Conservation (phyloP, 306 rosid species). For the Begonia fuchsioides region DNA sequence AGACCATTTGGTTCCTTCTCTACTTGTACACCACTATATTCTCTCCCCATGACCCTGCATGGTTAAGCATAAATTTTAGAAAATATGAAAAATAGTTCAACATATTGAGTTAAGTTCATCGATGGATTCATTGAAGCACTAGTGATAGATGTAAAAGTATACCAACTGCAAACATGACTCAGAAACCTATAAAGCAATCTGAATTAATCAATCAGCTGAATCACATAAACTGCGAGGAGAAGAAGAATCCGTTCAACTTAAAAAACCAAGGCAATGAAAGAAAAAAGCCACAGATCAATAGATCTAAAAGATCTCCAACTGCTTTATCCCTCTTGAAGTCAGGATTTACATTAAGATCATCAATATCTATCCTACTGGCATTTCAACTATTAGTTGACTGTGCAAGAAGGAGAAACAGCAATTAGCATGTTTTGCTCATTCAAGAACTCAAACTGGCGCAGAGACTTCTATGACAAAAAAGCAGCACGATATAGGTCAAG, state of each 20-base stretch:
- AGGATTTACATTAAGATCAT: not conserved
- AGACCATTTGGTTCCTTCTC: conserved; percentile 36
- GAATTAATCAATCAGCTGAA: not conserved
- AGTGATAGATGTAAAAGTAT: not conserved
- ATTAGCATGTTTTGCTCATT: not conserved
- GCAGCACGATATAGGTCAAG: not conserved
- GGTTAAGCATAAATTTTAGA: not conserved
- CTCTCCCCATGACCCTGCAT: conserved; percentile 88
- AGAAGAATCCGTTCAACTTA: no score
- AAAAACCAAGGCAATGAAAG: no score
- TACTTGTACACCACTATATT: conserved; percentile 39
- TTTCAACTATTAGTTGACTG: not conserved
- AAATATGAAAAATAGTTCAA: not conserved
- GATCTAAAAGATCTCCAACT: no score
- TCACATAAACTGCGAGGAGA: no score
- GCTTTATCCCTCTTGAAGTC: not conserved
- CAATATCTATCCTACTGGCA: not conserved
- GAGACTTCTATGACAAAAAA: not conserved
- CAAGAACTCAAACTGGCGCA: not conserved
- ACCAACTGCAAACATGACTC: no score
- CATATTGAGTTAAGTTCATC: not conserved
- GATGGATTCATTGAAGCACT: not conserved
- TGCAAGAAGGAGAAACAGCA: not conserved
- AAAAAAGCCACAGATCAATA: no score
- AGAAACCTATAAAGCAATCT: not conserved